Evolutionary conservation across 176 grass and related monocot genomes (phyloP).

Genomic region (Poa annua): DNA sequence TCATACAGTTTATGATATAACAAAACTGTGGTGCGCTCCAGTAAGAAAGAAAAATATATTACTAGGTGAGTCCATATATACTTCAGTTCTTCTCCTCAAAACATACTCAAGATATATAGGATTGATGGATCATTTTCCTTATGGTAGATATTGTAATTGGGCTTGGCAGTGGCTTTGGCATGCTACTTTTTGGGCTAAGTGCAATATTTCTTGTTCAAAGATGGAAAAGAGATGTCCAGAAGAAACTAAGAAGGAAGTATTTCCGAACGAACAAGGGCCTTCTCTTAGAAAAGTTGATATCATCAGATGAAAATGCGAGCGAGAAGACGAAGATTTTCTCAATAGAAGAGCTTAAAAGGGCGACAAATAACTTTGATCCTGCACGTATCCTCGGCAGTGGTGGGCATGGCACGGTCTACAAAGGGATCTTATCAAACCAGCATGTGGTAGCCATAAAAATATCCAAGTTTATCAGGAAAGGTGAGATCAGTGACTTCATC

Average conservation of each 20-base stretch:
- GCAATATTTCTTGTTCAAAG: background rate
- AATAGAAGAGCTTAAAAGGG: background rate
- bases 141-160: no score
- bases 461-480: background rate
- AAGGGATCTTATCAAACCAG: slow-evolving; percentile 26
- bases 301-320: background rate
- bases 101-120: background rate
- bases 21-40: background rate
- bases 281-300: slow-evolving; percentile 8
- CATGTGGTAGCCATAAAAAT: slow-evolving; percentile 20
- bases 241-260: slow-evolving; percentile 22
- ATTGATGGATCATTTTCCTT: no score
- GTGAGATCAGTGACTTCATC: slow-evolving; percentile 8
- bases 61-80: background rate
- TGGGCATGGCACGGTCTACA: slow-evolving; percentile 8
- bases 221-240: background rate
- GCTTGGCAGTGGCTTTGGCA: no score
- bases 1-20: slow-evolving; percentile 20
- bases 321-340: background rate
- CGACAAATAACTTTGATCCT: slow-evolving; percentile 9
- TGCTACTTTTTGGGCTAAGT: no score
- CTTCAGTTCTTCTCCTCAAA: background rate
- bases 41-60: slow-evolving; percentile 14
- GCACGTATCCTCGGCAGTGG: slow-evolving; percentile 1
- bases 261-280: slow-evolving; percentile 2